Evolutionary conservation across 179 eudicot species (phyloP), one percentile per base, ranked within the genome.

Genomic region (Silene vulgaris): DNA sequence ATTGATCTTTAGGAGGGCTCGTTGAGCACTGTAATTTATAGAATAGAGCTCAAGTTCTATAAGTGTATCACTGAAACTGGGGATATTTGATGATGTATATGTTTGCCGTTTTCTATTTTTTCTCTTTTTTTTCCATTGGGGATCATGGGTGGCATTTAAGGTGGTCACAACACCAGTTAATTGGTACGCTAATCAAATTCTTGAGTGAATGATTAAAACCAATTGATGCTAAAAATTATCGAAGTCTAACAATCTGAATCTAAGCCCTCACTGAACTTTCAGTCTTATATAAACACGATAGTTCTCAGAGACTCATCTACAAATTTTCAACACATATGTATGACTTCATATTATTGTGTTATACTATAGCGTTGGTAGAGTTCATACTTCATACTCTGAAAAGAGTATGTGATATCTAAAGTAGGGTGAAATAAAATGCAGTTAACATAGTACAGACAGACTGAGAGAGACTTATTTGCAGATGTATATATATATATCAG

Each of bases 21-120:
- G 75, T 78, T 62, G 67, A 43, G 30, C 62, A 0, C 37, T 76
- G 65, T 37, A 60, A 28, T 3, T 14, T 29, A 35, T 50, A 77
- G 54, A 68, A 19, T 40, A 52, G 5, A 13, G 59, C 59, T 52
- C 19, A 23, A 40, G 69, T 59, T 21, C 68, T 8, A 3, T 16
- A 14, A 26, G 30, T 26, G 61, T 65, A 65, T 29, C 72, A 50
- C 52, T 28, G 52, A 48, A 69, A 45, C n/a, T 69, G 54, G 48
- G 37, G 37, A 23, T 65, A 59, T 13, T 65, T 14, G 17, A 5
- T 28, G 23, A 67, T 67, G 52, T 67, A 16, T 13, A 52, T 52
- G 48, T 40, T 16, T 14, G 59, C 17, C 59, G 17, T 52, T 52
- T 11, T 52, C 14, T 52, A 52, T 16, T 13, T 52, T 52, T 52